A percentile compares a stretch with the other conserved stretches of the same genome.
phyloP scores from a whole-genome alignment of 2,329 filamentous ascomycete genomes.

The Fusarium sp. region DNA sequence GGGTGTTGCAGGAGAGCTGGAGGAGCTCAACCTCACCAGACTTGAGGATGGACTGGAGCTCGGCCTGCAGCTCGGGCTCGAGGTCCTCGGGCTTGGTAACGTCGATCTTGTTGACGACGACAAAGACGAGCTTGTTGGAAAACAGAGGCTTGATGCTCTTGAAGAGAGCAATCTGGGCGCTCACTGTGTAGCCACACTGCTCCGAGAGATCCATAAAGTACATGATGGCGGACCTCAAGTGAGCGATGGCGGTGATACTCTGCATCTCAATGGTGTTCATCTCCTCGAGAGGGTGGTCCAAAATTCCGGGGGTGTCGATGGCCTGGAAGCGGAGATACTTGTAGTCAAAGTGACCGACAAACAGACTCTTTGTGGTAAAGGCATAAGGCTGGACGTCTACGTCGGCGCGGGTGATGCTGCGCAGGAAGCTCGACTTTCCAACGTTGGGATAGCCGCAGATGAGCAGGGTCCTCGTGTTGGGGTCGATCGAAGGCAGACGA shows the following conservation, averaged over 20 bases:
- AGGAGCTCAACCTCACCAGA: constrained; percentile 92
- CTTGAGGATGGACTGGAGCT: constrained; percentile 84
- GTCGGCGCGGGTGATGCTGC: constrained; percentile 91
- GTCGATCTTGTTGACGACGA: constrained; percentile 99
- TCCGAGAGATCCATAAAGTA: constrained; percentile 99
- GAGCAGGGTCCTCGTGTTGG: constrained; percentile 93
- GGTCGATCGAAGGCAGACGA: constrained; percentile 97
- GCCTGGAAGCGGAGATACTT: constrained; percentile 75
- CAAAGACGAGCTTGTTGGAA: constrained; percentile 95
- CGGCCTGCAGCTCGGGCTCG: constrained; percentile 79
- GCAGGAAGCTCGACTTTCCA: constrained; percentile 95
- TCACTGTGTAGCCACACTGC: constrained; percentile 94
- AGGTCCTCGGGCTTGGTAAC: constrained; percentile 89
- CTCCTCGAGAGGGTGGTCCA: constrained; percentile 97
- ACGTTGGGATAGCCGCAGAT: constrained; percentile 99
- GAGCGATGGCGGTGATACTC: constrained; percentile 95
- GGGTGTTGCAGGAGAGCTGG: constrained; percentile 93
- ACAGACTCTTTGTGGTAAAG: constrained; percentile 97
- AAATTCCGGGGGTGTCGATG: constrained; percentile 97
- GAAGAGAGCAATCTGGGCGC: constrained; percentile 94
- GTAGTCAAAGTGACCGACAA: constrained; percentile 98
- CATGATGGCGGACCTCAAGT: constrained; percentile 92
- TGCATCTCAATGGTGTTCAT: constrained; percentile 99
- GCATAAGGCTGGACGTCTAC: constrained; percentile 98
- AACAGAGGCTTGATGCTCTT: constrained; percentile 97